phyloP scores from a whole-genome alignment of 441 rosid species.

The Erysimum pusillum region DNA sequence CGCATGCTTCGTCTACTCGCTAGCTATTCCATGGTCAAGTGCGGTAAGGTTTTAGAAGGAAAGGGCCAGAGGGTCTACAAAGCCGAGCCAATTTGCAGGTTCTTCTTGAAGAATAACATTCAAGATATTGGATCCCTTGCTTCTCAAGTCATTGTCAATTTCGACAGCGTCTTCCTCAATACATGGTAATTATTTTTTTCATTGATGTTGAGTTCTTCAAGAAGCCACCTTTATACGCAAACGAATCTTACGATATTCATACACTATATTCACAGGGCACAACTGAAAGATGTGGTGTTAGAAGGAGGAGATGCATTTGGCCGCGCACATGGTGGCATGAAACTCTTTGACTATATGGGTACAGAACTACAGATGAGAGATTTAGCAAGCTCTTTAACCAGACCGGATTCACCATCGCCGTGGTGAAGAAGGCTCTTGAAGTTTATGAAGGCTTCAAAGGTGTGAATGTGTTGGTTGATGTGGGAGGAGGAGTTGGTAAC shows the following conservation, averaged over 20 bases:
- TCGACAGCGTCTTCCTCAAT: conserved; percentile 35
- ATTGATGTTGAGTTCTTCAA: not conserved
- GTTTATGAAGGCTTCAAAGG: conserved; percentile 44
- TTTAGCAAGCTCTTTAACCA: conserved; percentile 54
- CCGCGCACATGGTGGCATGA: conserved; percentile 54
- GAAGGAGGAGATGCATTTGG: conserved; percentile 50
- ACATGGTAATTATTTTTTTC: conserved; percentile 30
- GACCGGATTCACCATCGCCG: conserved; percentile 41
- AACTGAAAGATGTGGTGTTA: conserved; percentile 46
- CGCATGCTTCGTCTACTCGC: conserved; percentile 47
- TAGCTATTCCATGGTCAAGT: conserved; percentile 47
- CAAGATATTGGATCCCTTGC: conserved; percentile 45
- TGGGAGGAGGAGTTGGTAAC: conserved; percentile 48
- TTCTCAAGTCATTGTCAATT: conserved; percentile 38
- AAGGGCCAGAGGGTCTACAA: conserved; percentile 31
- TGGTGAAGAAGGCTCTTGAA: conserved; percentile 46
- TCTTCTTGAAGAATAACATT: conserved; percentile 41
- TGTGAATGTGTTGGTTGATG: conserved; percentile 45
- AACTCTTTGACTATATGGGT: conserved; percentile 48
- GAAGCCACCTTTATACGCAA: not conserved
- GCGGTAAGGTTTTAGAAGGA: not conserved
- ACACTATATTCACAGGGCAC: conserved; percentile 23
- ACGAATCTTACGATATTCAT: not conserved
- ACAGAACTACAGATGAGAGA: conserved; percentile 45
- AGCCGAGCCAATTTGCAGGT: conserved; percentile 44